A percentile compares a stretch with the other conserved stretches of the same genome.
These are phyloP conservation scores for Pleurotus giganteus DNA, from an alignment of 768 basidiomycete genomes.

Conservation along the genomic window DNA sequence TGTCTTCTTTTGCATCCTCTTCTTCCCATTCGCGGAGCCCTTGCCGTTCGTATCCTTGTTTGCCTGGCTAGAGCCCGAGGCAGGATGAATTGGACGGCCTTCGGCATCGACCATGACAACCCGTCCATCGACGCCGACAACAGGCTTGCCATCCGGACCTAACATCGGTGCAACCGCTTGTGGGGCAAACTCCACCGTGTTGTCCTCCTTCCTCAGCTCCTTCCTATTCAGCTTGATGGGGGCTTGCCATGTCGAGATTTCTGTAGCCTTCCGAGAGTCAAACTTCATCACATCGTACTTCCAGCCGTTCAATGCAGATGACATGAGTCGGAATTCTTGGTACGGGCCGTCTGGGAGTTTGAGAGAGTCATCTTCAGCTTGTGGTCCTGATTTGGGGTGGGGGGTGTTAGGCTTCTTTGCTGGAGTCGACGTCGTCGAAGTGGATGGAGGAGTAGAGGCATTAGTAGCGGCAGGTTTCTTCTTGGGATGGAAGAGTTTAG, in stretches of 20 bases:
- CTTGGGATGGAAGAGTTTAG: constrained; percentile 68
- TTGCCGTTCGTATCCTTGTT: constrained; percentile 42
- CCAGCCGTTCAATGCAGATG: constrained; percentile 81
- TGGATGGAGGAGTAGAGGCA: constrained; percentile 28
- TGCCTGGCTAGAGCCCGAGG: constrained; percentile 21
- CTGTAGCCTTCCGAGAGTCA: constrained; percentile 69
- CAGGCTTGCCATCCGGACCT: constrained; percentile 81
- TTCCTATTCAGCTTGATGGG: constrained; percentile 90
- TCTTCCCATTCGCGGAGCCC: constrained; percentile 49
- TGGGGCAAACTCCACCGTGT: constrained; percentile 30
- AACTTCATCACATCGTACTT: constrained; percentile 94
- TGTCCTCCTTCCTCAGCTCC: constrained; percentile 59
- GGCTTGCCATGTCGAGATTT: constrained; percentile 63
- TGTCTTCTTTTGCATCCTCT: constrained; percentile 82
- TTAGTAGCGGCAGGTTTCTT: constrained; percentile 44
- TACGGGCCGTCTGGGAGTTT: constrained; percentile 66
- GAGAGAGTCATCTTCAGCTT: constrained; percentile 48
- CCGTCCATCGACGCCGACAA: constrained; percentile 73
- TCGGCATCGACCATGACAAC: constrained; percentile 82
- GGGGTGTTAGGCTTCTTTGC: constrained; percentile 35
- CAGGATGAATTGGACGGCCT: constrained; percentile 61
- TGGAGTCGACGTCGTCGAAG: constrained; percentile 15
- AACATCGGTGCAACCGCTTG: constrained; percentile 71
- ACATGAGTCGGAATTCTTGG: constrained; percentile 77
- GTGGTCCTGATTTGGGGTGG: constrained; percentile 37